phyloP scores from a whole-genome alignment of 768 basidiomycete species.

The Psilocybe cubensis region DNA sequence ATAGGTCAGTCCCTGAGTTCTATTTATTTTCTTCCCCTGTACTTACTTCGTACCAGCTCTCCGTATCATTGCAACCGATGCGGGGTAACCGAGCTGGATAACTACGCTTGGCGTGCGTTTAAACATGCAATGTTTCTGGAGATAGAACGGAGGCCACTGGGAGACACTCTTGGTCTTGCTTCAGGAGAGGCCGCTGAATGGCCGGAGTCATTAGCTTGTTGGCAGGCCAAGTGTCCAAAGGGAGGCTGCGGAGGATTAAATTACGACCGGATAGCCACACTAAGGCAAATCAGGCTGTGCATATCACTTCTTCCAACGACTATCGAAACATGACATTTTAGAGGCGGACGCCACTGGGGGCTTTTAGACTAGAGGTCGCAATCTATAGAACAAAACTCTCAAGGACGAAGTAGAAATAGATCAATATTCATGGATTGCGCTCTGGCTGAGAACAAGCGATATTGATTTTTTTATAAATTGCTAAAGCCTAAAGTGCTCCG shows the following conservation, averaged over 20 bases:
- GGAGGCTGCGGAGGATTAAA: conserved; percentile 53
- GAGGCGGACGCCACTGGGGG: not conserved
- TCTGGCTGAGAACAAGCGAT: not conserved
- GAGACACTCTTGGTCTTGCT: conserved; percentile 51
- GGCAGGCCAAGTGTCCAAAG: conserved; percentile 61
- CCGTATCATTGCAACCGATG: conserved; percentile 57
- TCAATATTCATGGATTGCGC: no score
- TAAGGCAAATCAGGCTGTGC: conserved; percentile 61
- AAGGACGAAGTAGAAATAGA: not conserved
- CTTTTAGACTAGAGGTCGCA: not conserved
- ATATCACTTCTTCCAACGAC: conserved; percentile 53
- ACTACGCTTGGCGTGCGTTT: conserved; percentile 63
- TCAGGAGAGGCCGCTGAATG: conserved; percentile 54
- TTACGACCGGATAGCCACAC: conserved; percentile 62
- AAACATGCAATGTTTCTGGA: conserved; percentile 60
- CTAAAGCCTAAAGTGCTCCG: no score
- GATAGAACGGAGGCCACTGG: conserved; percentile 62
- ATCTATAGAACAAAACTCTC: not conserved
- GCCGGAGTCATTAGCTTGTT: conserved; percentile 63
- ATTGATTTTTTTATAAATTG: not conserved
- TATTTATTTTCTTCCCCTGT: conserved; percentile 5
- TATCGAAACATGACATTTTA: conserved; percentile 28
- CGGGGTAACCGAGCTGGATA: conserved; percentile 53
- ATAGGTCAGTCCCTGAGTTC: conserved; percentile 34
- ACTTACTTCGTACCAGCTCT: conserved; percentile 23